Evolutionary conservation across 331 rosid species (phyloP), one percentile per base, ranked within the genome.

Genomic region (Rhamnella rubrinervis): DNA sequence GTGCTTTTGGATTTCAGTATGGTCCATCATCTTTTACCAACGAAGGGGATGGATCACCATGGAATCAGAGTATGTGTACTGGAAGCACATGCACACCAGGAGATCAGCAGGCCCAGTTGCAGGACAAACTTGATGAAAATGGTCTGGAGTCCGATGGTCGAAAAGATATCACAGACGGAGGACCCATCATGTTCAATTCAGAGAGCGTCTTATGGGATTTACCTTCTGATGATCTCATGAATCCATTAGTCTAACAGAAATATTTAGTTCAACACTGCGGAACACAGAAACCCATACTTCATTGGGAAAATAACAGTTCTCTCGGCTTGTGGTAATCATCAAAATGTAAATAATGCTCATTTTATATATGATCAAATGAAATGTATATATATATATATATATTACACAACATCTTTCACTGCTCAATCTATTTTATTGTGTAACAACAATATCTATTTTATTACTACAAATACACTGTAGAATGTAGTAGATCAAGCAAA

Each of bases 201-300:
- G 92, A 91, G 67, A 84, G 83, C 49, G 91, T 86, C 78, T 51
- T 91, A 74, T 89, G 99, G 99, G 99, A 95, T 79, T 79, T 91
- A 72, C 92, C 88, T 28, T 88, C 91, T 16, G 92, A 87, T 61
- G 93, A 95, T 70, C 76, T 91, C 58, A 83, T 84, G 68, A 85
- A 86, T 70, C 87, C 90, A 60, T 75, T 85, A 68, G 90, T 85
- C 19, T 89, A 79, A 82, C 16, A 83, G 57, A 79, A 68, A 63
- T 61, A 17, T 5, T 68, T 59, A 72, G 65, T 44, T 67, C 60
- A 76, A 28, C 52, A 2, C 20, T 13, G 1, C 19, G 17, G 14
- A 35, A 51, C 57, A 65, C 39, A 65, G 78, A 28, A 70, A 61
- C 70, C 77, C 75, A 78, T 67, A 70, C 75, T 76, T 59, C 51